Evolutionary conservation across 164 flowering plant species (phyloP).

Genomic region (Kalanchoe fedtschenkoi): DNA sequence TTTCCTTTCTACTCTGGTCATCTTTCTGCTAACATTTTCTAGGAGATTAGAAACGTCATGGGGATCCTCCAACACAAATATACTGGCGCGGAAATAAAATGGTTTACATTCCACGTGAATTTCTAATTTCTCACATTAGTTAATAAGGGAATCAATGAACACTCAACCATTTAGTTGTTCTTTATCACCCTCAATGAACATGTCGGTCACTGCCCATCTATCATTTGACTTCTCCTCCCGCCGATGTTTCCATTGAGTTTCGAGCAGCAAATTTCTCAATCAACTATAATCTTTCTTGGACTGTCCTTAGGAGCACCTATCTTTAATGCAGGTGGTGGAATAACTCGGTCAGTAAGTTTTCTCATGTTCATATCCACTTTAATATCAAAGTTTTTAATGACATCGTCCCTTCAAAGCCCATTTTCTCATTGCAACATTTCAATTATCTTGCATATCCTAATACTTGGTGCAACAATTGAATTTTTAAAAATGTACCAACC

Average conservation of each 20-base stretch:
- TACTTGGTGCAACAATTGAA: too few relatives aligned
- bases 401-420: slow-evolving; percentile 6
- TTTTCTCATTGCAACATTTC: too few relatives aligned
- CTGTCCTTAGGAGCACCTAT: slow-evolving; percentile 19
- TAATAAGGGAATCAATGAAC: slow-evolving; percentile 23
- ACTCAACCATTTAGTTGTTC: slow-evolving; percentile 1
- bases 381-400: slow-evolving; percentile 31
- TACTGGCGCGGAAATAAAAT: slow-evolving; percentile 7
- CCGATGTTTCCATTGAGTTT: slow-evolving; percentile 29
- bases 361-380: slow-evolving; percentile 38
- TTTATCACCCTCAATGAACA: too few relatives aligned
- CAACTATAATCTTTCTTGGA: slow-evolving; percentile 10
- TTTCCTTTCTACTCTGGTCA: background rate
- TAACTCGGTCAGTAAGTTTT: slow-evolving; percentile 41
- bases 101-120: slow-evolving; percentile 29
- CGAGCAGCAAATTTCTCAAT: slow-evolving; percentile 46
- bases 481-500: too few relatives aligned
- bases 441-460: too few relatives aligned
- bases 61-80: slow-evolving; percentile 21
- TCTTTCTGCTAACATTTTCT: background rate
- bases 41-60: slow-evolving; percentile 22
- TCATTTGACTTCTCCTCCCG: slow-evolving; percentile 36
- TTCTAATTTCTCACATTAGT: slow-evolving; percentile 22
- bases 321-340: slow-evolving; percentile 46
- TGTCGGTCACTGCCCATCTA: slow-evolving; percentile 54